phyloP scores from a whole-genome alignment of 1,284 basidiomycete species.

The Pseudozyma tsukubaensis region DNA sequence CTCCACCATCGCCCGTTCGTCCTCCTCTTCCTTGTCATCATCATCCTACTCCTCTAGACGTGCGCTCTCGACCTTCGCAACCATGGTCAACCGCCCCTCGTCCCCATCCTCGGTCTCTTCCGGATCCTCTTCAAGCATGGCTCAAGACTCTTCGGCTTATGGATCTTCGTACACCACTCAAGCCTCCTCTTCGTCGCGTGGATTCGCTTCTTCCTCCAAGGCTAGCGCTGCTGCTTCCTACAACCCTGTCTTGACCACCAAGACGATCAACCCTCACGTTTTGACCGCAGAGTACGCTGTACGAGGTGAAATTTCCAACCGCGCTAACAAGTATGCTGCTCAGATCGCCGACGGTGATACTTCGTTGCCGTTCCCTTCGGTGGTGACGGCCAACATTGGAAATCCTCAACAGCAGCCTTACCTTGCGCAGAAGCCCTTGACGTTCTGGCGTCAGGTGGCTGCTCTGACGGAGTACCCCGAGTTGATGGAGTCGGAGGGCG shows the following conservation, averaged over 20 bases:
- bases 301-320: slow-evolving; percentile 91
- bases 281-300: slow-evolving; percentile 95
- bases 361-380: slow-evolving; percentile 82
- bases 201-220: slow-evolving; percentile 44
- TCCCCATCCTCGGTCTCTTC: slow-evolving; percentile 34
- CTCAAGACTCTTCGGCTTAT: slow-evolving; percentile 20
- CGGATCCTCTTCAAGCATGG: slow-evolving; percentile 29
- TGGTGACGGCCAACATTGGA: slow-evolving; percentile 96
- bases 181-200: slow-evolving; percentile 34
- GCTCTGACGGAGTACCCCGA: slow-evolving; percentile 92
- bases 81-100: slow-evolving; percentile 23
- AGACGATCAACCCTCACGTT: slow-evolving; percentile 79
- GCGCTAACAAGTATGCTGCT: slow-evolving; percentile 80
- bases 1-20: slow-evolving; percentile 5
- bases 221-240: slow-evolving; percentile 69
- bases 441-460: slow-evolving; percentile 90
- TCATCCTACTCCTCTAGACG: slow-evolving; percentile 1
- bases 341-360: slow-evolving; percentile 70
- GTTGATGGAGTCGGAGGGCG: slow-evolving; percentile 80
- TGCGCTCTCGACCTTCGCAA: slow-evolving; percentile 18
- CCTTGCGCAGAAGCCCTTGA: slow-evolving; percentile 90
- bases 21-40: slow-evolving; percentile 2
- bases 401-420: slow-evolving; percentile 93
- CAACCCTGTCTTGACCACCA: slow-evolving; percentile 60
- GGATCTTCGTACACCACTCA: slow-evolving; percentile 43